Base-by-base conservation (phyloP, 2,329 filamentous ascomycete genomes). In the Fusarium proliferatum region DNA sequence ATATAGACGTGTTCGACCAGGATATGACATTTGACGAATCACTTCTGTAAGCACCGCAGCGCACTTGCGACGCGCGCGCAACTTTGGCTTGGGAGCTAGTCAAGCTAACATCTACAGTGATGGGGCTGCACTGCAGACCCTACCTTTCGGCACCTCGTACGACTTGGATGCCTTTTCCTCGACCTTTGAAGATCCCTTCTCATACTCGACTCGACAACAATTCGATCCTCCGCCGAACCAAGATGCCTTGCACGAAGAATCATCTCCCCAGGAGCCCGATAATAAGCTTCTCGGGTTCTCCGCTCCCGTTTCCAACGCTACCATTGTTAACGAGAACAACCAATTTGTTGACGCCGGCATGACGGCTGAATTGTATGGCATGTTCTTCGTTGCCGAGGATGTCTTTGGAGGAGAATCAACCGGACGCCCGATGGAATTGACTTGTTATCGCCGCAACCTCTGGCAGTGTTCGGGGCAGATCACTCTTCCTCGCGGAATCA, bases 391-490 rank as follows among this genome's bases (percentile, higher is more conserved):
- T 33, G 93, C 93, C 49, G 93, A 96, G 80, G 93, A 94, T 76
- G 93, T 94, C 9, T 95, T 94, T 85, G 81, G 90, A 81, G 82
- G 89, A 83, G 85, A 90, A 56, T 86, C 83, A 51, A 81, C 84
- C 6, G 87, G 86, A 13, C 84, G 90, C 9, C 91, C 92, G 1
- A 88, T 92, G 57, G 96, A 98, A 83, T 84, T 98, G 80, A 98
- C 96, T 0, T 98, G 96, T 86, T 98, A 98, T 81, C 92, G 96
- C 48, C 90, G 96, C 57, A 98, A 98, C 79, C 86, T 98, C 52
- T 98, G 97, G 87, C 95, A 98, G 83, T 97, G 97, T 75, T 96
- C 94, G 1, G 96, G 96, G 41, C 93, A 93, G 58, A 89, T 98
- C 61, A 94, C 91, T 0, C 82, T 98, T 48, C 94, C 95, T n/a